Evolutionary conservation across 805 yeast genomes (phyloP), one percentile per base, ranked within the genome.

Genomic region (Saturnispora galanensis): DNA sequence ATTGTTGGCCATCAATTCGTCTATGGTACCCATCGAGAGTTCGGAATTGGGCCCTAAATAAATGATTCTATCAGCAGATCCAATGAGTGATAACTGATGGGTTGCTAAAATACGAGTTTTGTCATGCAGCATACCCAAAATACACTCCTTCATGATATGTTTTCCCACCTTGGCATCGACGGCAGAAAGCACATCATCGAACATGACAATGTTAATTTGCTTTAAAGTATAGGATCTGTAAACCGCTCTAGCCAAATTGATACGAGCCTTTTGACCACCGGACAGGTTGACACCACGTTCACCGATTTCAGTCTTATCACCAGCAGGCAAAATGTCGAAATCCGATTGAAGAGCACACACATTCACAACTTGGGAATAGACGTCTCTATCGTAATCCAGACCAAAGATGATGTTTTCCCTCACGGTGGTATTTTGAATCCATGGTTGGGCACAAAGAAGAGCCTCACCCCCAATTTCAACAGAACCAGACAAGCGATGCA

Each of bases 211-310:
- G 55, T 82, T 87, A 15, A 73, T 72, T 26, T 77, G 69, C 11
- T 80, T 76, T 35, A 35, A 11, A 10, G 34, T 35, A 17, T 17
- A 30, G 7, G 49, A 42, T 12, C 47, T 36, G 55, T 85, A 85
- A 2, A 83, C 86, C 2, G 90, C 82, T 57, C 95, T 71, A 3
- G 95, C 95, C 48, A 85, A 64, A 56, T 77, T 76, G 43, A 85
- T 73, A 59, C 95, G 72, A 1, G 94, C 90, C 67, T 84, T 85
- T 60, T 85, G 95, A 41, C 95, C 95, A 48, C 95, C 95, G 4
- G 89, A 81, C 32, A 85, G 62, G 2, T 88, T 84, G 41, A 86
- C 79, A 52, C 95, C 95, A 56, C 86, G 71, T 59, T 85, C 95
- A 50, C 95, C 95, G 52, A 85, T 83, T 59, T 82, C 85, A 1